phyloP scores from a whole-genome alignment of 2,329 filamentous ascomycete genomes.

The Diaporthe vaccinii region DNA sequence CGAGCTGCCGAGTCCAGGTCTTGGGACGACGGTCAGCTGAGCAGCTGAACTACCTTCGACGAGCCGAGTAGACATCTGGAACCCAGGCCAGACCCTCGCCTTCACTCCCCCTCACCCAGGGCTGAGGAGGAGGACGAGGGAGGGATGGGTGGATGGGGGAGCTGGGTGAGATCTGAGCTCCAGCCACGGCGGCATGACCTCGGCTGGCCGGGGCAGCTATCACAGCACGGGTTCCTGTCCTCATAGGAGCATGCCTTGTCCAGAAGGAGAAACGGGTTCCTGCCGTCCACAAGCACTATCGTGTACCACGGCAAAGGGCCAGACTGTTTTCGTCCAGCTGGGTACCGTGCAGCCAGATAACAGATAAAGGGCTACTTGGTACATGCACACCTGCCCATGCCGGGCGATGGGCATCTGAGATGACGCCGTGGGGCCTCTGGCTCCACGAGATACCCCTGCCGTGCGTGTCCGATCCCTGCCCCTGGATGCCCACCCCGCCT shows the following conservation, averaged over 20 bases:
- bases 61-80: slow-evolving; percentile 14
- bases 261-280: slow-evolving; percentile 6
- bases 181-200: slow-evolving; percentile 21
- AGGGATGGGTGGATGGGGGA: not conserved
- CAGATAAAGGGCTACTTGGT: slow-evolving; percentile 10
- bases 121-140: not conserved
- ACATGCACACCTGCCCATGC: not conserved
- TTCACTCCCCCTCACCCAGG: not conserved
- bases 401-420: slow-evolving; percentile 23
- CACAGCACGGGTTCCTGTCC: not conserved
- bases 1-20: slow-evolving; percentile 19
- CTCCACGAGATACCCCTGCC: slow-evolving; percentile 27
- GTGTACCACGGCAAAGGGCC: not conserved
- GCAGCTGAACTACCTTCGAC: not conserved
- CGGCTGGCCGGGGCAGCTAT: not conserved
- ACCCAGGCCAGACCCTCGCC: slow-evolving; percentile 5
- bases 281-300: not conserved
- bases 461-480: slow-evolving; percentile 24
- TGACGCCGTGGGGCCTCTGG: slow-evolving; percentile 23
- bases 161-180: not conserved
- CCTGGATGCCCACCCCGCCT: slow-evolving; percentile 16
- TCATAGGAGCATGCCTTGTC: not conserved
- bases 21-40: slow-evolving; percentile 30
- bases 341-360: slow-evolving; percentile 11
- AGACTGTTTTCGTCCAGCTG: not conserved